A percentile compares a stretch with the other conserved stretches of the same genome.
Conservation (phyloP, 2,329 filamentous ascomycete species). For the Penicillium sumatraense region DNA sequence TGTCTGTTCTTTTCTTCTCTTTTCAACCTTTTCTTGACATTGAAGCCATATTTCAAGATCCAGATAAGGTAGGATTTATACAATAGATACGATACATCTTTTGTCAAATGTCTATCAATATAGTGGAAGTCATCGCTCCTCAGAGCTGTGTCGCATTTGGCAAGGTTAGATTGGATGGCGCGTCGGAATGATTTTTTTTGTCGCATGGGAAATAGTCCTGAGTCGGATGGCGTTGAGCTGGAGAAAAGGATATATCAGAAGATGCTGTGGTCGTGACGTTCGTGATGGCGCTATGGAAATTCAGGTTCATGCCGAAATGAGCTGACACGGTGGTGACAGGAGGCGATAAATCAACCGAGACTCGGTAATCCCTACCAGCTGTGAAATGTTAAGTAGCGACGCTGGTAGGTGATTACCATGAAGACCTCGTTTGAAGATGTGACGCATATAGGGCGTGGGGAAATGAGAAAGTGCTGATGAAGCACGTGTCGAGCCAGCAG, state of each 20-base stretch:
- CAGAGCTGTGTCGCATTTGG: slow-evolving; percentile 1
- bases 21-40: neutral
- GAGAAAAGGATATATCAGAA: no score
- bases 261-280: slow-evolving; percentile 1
- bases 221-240: neutral
- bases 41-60: neutral
- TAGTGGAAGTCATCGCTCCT: neutral
- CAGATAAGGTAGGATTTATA: neutral
- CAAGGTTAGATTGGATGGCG: neutral
- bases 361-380: neutral
- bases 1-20: no score
- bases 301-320: neutral
- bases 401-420: neutral
- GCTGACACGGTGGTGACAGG: neutral
- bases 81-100: slow-evolving; percentile 5
- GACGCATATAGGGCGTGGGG: slow-evolving; percentile 1
- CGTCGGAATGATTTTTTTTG: neutral
- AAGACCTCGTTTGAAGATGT: neutral
- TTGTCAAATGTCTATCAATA: slow-evolving; percentile 6
- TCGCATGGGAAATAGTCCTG: neutral
- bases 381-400: neutral
- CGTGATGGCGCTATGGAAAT: slow-evolving; percentile 5
- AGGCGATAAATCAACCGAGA: neutral
- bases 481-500: slow-evolving; percentile 8
- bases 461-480: neutral